Evolutionary conservation across 805 yeast genomes (phyloP), one percentile per base, ranked within the genome.

Genomic region (Saccharomyces paradoxus): DNA sequence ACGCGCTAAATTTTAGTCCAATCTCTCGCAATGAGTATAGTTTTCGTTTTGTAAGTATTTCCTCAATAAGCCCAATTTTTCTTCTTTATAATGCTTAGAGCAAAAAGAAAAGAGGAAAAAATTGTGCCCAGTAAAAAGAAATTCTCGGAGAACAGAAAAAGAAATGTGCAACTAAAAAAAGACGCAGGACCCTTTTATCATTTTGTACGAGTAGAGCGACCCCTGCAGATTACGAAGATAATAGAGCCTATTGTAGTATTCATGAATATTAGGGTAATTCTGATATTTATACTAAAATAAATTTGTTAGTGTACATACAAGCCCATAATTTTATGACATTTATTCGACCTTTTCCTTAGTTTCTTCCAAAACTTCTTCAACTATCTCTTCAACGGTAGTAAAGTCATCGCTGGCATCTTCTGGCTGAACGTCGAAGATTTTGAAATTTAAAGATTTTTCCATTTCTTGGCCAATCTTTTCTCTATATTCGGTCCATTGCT

Each of bases 401-500:
- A 77, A 81, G 46, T 74, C 78, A 41, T 73, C 76, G 53, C 77
- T 77, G 51, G 73, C 72, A 51, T 78, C 80, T 49, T 72, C 73
- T 48, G 67, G 63, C 51, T 78, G 81, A 56, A 77, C 78, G 49
- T 78, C 81, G 54, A 56, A 67, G 14, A 57, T 49, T 7, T 53
- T 53, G 60, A 58, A 59, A 48, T 64, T 63, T 31, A 58, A 62
- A 29, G 55, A 57, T 10, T 54, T 50, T 53, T 72, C 75, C 63
- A 83, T 74, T 68, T 74, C 71, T 41, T 73, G 69, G 49, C 75
- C 76, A 50, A 80, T 77, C 37, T 74, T 66, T 32, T 77, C 67
- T 78, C 97, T 83, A 84, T 89, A 94, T 44, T 78, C 71, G 63
- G 73, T 79, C 99, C 99, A 94, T 70, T 87, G 90, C 68, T 85